Base-by-base conservation (phyloP, 2,329 filamentous ascomycete genomes). In the Fusarium musae region DNA sequence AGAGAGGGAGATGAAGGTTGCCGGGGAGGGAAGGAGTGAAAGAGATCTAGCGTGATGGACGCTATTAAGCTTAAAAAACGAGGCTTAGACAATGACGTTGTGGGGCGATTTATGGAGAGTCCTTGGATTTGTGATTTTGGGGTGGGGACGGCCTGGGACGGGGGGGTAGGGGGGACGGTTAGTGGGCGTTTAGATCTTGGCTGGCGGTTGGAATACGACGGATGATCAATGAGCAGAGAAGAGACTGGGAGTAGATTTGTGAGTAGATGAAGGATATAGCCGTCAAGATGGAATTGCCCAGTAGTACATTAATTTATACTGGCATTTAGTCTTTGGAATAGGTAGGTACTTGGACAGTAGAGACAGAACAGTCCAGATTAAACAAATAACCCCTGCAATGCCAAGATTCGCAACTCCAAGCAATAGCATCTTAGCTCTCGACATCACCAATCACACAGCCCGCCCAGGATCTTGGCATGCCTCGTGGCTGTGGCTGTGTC, bases 401-500 rank as follows among this genome's bases (percentile, higher is more conserved):
- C 59, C 59, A 63, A 63, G 59, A 26, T 34, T 17, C n/a, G 16
- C 47, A 49, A 26, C 32, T 13, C 26, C 34, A 50, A 59, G 63
- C 63, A 66, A 44, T 65, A 23, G 16, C 50, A 43, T 46, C 26
- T 40, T 43, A 19, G 63, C 47, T 47, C 56, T 34, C 19, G 13
- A 0, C n/a, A n/a, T 23, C 36, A 17, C 66, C 66, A 69, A 69
- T 69, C 65, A 69, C 8, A 34, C n/a, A 19, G 28, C 11, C 44
- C n/a, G 46, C 44, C 36, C 28, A 46, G 34, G 12, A 19, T 40
- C 66, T 69, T 69, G 65, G 66, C 66, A 52, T 42, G 42, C 46
- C 57, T 63, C 66, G 66, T 69, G 66, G 66, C 66, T 69, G 66
- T 69, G 66, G 66, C 66, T 69, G 66, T 69, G 66, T 69, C n/a